phyloP scores from a whole-genome alignment of 768 basidiomycete genomes.

The Serendipita sp. region DNA sequence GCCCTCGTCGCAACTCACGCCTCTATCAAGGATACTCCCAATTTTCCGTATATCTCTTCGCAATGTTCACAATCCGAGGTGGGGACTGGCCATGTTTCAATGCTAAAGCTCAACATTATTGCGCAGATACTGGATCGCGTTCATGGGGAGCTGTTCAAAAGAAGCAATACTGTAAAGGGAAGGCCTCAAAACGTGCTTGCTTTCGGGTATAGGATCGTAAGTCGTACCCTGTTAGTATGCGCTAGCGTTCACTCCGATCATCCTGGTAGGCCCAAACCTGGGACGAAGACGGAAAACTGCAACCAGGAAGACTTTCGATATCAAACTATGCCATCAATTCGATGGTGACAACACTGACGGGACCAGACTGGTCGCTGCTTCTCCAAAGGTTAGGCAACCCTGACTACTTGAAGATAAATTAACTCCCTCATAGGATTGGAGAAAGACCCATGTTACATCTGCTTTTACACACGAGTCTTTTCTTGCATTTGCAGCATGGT shows the following conservation, averaged over 20 bases:
- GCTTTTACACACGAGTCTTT: constrained; percentile 58
- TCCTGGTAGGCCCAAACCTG: constrained; percentile 19
- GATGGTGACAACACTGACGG: constrained; percentile 47
- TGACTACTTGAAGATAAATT: constrained; percentile 1
- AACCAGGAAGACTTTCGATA: constrained; percentile 29
- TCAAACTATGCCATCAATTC: constrained; percentile 59
- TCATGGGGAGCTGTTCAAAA: constrained; percentile 10
- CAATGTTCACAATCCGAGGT: constrained; percentile 3
- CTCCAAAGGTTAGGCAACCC: constrained; percentile 34
- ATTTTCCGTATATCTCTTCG: background rate
- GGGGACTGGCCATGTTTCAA: background rate
- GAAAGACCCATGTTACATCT: constrained; percentile 63
- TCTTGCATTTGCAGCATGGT: constrained; percentile 62
- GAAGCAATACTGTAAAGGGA: constrained; percentile 8
- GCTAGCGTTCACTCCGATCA: background rate
- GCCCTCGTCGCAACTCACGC: background rate
- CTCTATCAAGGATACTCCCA: background rate
- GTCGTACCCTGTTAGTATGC: constrained; percentile 12
- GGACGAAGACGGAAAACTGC: constrained; percentile 27
- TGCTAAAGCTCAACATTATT: background rate
- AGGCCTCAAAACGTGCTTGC: constrained; percentile 45
- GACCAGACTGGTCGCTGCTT: constrained; percentile 49
- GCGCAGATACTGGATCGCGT: constrained; percentile 10
- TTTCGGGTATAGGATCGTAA: constrained; percentile 45
- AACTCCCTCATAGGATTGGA: constrained; percentile 41